Percentiles rank a stretch among this genome's conserved stretches.
Evolutionary conservation across 495 filamentous ascomycete species (phyloP).

Genomic region (Neurospora africana): DNA sequence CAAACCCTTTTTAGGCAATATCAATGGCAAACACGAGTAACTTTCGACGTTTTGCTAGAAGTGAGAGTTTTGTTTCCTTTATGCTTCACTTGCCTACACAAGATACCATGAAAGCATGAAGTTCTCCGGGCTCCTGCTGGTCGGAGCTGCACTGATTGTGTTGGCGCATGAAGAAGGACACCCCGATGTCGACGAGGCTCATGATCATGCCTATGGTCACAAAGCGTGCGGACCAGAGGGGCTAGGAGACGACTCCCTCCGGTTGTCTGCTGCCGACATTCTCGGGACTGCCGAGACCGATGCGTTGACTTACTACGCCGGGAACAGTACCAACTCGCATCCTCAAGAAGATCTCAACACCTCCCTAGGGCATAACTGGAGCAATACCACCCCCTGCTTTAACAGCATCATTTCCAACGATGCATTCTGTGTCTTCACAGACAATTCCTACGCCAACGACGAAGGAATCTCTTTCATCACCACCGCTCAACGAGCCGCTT

Average conservation of each 20-base stretch:
- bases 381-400: slow-evolving; percentile 18
- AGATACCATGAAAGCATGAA: neutral
- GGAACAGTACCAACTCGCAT: neutral
- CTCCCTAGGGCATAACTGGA: slow-evolving; percentile 12
- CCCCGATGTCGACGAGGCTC: neutral
- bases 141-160: neutral
- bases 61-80: neutral
- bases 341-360: neutral
- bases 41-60: neutral
- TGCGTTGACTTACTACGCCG: neutral
- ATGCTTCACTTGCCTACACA: neutral
- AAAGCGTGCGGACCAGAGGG: neutral
- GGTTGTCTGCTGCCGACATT: neutral
- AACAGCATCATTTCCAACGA: slow-evolving; percentile 4
- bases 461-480: slow-evolving; percentile 26
- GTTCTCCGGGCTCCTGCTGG: neutral
- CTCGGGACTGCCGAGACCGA: neutral
- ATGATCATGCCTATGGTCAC: neutral
- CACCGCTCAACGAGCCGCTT: slow-evolving; percentile 12
- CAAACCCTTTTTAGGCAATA: neutral
- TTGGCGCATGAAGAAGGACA: neutral
- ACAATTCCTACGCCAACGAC: slow-evolving; percentile 17
- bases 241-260: neutral
- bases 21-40: neutral
- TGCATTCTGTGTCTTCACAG: slow-evolving; percentile 23